phyloP scores from a whole-genome alignment of 495 filamentous ascomycete genomes.

The Echria macrotheca region DNA sequence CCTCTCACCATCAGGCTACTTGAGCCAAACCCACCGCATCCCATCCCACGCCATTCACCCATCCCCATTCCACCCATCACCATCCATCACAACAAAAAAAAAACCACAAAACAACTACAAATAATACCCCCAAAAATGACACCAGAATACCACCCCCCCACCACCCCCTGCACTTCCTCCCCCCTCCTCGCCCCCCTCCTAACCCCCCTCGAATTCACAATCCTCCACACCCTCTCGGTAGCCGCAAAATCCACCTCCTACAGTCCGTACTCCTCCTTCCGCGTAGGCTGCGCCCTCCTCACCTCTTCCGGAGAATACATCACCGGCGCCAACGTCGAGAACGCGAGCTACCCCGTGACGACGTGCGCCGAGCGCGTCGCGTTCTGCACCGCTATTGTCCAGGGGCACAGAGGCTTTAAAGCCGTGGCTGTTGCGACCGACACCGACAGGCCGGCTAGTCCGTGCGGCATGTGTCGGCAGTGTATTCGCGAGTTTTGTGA shows the following conservation, averaged over 20 bases:
- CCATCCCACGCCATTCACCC: not conserved
- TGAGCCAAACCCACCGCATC: not conserved
- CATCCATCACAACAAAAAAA: not conserved
- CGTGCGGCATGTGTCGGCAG: constrained; percentile 67
- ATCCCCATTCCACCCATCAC: not conserved
- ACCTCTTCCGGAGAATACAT: constrained; percentile 55
- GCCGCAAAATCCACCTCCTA: constrained; percentile 72
- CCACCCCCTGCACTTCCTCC: constrained; percentile 24
- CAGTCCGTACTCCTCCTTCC: constrained; percentile 93
- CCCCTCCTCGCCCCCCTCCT: constrained; percentile 43
- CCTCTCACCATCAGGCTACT: too few relatives aligned
- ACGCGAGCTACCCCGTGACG: constrained; percentile 85
- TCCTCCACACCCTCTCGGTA: constrained; percentile 52
- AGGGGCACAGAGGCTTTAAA: constrained; percentile 65
- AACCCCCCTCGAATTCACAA: constrained; percentile 52
- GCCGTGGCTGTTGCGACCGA: constrained; percentile 86
- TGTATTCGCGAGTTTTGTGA: constrained; percentile 73
- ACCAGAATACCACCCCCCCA: constrained; percentile 11
- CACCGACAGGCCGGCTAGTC: constrained; percentile 62
- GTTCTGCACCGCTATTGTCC: constrained; percentile 68
- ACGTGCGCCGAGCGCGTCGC: constrained; percentile 92
- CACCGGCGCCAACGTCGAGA: constrained; percentile 86
- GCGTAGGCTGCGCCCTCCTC: constrained; percentile 78
- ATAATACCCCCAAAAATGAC: not conserved
- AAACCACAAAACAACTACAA: not conserved